Evolutionary conservation across 441 rosid species (phyloP), one percentile per base, ranked within the genome.

Genomic region (Biscutella auriculata): DNA sequence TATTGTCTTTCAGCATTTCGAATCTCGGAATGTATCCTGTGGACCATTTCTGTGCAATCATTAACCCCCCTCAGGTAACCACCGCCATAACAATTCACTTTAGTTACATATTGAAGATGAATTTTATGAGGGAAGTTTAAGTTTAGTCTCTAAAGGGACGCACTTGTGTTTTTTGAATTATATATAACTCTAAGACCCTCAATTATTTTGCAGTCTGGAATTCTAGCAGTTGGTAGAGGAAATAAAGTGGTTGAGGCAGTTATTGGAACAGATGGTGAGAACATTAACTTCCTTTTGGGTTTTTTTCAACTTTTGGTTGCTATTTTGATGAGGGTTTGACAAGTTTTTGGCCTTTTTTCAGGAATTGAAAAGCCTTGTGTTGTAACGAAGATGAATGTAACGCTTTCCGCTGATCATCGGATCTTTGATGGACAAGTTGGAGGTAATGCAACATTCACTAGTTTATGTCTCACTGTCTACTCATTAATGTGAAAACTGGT

Each of bases 1-100:
- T 17, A 67, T 61, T 21, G 47, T 76, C 43, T 69, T 35, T 77
- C 83, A 93, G 97, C 82, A 89, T 93, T 79, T 93, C 99, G 54
- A 93, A 93, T 75, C 83, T 93, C 14, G 99, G 99, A 74, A 89
- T 93, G 97, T 93, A 79, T 80, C 99, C 97, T 8, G 89, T 93
- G 51, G 95, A 89, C 73, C 74, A 78, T 14, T 89, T 93, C 68
- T 75, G 85, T 49, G 99, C 97, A 61, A 93, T 93, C 41, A 89
- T 89, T 73, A 93, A 93, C 74, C 97, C 97, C 5, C 96, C 96
- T 6, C 91, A 87, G 97, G 99, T 92, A 69, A 64, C 32, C 57
- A 49, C 65, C 46, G 64, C 62, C 60, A 41, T 62, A 27, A 25
- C 19, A 15, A 28, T 34, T 19, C 37, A 42, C 36, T 39, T 35